Evolutionary conservation across 2,329 filamentous ascomycete species (phyloP).

Genomic region (Elsinoe australis): DNA sequence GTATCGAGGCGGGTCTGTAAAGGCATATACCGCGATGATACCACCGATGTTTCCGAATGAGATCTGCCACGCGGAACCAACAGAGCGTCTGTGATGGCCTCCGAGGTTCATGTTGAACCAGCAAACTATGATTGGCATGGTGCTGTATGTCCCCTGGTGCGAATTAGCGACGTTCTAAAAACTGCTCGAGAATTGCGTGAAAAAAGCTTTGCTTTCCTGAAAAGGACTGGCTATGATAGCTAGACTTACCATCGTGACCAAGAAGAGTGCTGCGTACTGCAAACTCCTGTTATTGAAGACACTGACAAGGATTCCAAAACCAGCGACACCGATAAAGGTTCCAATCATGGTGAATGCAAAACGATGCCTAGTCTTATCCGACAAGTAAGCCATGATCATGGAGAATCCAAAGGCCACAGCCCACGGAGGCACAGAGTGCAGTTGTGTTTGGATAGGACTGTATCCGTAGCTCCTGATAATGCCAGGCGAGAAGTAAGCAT

Average conservation of each 20-base stretch:
- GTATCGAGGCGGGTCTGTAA: conserved; percentile 60
- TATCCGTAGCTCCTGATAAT: conserved; percentile 47
- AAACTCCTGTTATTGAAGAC: conserved; percentile 60
- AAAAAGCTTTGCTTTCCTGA: too few species aligned
- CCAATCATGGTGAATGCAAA: conserved; percentile 64
- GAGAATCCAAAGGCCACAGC: conserved; percentile 70
- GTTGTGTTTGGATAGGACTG: conserved; percentile 46
- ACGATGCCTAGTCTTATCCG: conserved; percentile 65
- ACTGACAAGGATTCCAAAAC: conserved; percentile 65
- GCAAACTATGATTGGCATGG: conserved; percentile 67
- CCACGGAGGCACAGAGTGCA: conserved; percentile 53
- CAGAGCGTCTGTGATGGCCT: conserved; percentile 43
- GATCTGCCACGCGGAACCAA: conserved; percentile 45
- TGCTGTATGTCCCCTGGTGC: conserved; percentile 50
- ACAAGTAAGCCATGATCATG: conserved; percentile 64
- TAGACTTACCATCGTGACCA: conserved; percentile 64
- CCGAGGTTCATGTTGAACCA: conserved; percentile 51
- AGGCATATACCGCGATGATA: conserved; percentile 47
- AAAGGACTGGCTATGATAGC: too few species aligned
- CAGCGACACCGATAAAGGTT: conserved; percentile 61
- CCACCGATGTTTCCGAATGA: conserved; percentile 42
- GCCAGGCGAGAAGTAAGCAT: conserved; percentile 42
- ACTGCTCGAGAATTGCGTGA: too few species aligned
- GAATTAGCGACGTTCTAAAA: background rate
- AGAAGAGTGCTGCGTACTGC: conserved; percentile 73